Evolutionary conservation across 2,329 filamentous ascomycete genomes (phyloP), one percentile per base, ranked within the genome.

Genomic region (Lachnellula hyalina): DNA sequence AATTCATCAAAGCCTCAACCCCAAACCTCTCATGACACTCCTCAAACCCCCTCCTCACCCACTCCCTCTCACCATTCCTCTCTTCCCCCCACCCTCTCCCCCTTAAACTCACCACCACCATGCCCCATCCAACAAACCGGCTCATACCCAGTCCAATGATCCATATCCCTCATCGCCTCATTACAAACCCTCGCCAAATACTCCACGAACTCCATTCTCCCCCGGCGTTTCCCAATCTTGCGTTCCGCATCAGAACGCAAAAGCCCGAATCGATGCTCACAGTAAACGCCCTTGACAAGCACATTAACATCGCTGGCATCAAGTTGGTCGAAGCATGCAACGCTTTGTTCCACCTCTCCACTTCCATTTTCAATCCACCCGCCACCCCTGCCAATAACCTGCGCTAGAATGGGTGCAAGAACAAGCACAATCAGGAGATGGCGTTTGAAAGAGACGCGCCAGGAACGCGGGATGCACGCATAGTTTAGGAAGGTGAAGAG

Each of bases 11-110:
- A 5, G 36, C 35, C 19, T 49, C 35, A 36, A 40, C 14, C 35
- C 47, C 47, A 40, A 49, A 49, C 34, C 14, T 47, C 23, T 19
- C 35, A 55, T 55, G 28, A 36, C 53, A 55, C 44, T 48, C 49
- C 34, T 54, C 52, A 47, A 54, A 47, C 5, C n/a, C 11, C 35
- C 41, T 8, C 15, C 52, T 49, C 44, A 40, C 5, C n/a, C 35
- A 35, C 23, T 25, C 17, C 23, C 19, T 49, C 49, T 51, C 42
- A 14, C 38, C 21, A 32, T 54, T 45, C 28, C 47, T 42, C 12
- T 2, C 11, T 25, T 52, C 50, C 5, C 5, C 28, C 50, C 19
- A 35, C n/a, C 17, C 32, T 25, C 28, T 23, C 35, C 17, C 32
- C 17, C 28, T 23, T 23, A 7, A 19, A 36, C n/a, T 17, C 35